These are phyloP conservation scores for Verbascum thapsus DNA, from an alignment of 257 asterid genomes.

Conservation along the genomic window DNA sequence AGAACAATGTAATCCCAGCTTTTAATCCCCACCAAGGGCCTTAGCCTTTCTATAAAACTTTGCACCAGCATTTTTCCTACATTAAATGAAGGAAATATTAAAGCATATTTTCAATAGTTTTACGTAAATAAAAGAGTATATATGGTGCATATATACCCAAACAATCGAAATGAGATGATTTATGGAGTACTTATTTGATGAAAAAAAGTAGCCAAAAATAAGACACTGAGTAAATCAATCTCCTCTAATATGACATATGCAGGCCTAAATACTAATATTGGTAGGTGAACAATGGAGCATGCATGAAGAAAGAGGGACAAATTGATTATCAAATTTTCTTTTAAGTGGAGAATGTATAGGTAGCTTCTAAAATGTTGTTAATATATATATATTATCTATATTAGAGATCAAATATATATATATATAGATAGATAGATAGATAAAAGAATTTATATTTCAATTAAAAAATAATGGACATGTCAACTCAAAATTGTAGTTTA, in stretches of 20 bases:
- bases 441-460: no score
- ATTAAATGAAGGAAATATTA: no score
- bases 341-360: conserved; percentile 13
- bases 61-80: conserved; percentile 59
- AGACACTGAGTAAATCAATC: not conserved
- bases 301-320: conserved; percentile 48
- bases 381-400: no score
- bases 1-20: conserved; percentile 78
- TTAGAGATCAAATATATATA: no score
- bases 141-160: conserved; percentile 15
- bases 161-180: not conserved
- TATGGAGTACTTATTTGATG: not conserved
- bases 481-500: no score
- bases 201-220: not conserved
- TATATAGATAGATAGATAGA: no score
- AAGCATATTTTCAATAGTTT: no score
- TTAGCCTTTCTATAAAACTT: conserved; percentile 58
- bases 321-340: not conserved
- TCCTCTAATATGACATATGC: conserved; percentile 29
- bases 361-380: conserved; percentile 4
- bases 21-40: conserved; percentile 60
- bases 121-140: no score
- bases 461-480: no score
- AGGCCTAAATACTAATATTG: conserved; percentile 30
- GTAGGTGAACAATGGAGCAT: conserved; percentile 55